These are phyloP conservation scores for Suillus weaverae DNA, from an alignment of 768 basidiomycete species.

Conservation along the genomic window DNA sequence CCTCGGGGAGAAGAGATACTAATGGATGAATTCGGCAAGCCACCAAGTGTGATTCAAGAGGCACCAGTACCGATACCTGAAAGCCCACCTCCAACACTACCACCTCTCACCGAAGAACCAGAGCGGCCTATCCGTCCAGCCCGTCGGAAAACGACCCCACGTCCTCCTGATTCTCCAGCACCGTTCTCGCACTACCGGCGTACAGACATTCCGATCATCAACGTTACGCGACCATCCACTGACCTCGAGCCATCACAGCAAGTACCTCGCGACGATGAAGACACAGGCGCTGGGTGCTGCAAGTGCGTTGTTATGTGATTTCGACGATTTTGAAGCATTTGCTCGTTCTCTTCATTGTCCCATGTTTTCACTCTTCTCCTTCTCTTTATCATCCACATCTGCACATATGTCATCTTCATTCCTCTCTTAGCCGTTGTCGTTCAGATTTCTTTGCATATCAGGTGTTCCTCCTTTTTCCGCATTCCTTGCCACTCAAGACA, in stretches of 20 bases:
- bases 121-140: slow-evolving; percentile 29
- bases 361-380: slow-evolving; percentile 23
- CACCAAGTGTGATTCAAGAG: slow-evolving; percentile 24
- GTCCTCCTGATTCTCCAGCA: slow-evolving; percentile 50
- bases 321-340: slow-evolving; percentile 18
- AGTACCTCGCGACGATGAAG: slow-evolving; percentile 45
- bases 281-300: slow-evolving; percentile 63
- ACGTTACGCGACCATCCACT: slow-evolving; percentile 30
- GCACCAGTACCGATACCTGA: slow-evolving; percentile 21
- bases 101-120: slow-evolving; percentile 28
- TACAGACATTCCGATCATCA: slow-evolving; percentile 32
- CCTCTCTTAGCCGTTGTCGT: neutral
- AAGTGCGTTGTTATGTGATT: slow-evolving; percentile 84
- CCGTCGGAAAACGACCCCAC: slow-evolving; percentile 18
- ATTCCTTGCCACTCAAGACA: slow-evolving; percentile 3
- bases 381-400: slow-evolving; percentile 23
- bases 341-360: slow-evolving; percentile 22
- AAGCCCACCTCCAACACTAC: slow-evolving; percentile 13
- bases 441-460: slow-evolving; percentile 6
- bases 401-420: slow-evolving; percentile 16
- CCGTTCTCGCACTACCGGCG: slow-evolving; percentile 62
- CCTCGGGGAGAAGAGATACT: slow-evolving; percentile 49
- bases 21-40: slow-evolving; percentile 67
- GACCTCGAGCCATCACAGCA: slow-evolving; percentile 28
- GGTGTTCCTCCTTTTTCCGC: neutral